Evolutionary conservation across 1,284 basidiomycete genomes (phyloP).

Genomic region (Heterobasidion irregulare): DNA sequence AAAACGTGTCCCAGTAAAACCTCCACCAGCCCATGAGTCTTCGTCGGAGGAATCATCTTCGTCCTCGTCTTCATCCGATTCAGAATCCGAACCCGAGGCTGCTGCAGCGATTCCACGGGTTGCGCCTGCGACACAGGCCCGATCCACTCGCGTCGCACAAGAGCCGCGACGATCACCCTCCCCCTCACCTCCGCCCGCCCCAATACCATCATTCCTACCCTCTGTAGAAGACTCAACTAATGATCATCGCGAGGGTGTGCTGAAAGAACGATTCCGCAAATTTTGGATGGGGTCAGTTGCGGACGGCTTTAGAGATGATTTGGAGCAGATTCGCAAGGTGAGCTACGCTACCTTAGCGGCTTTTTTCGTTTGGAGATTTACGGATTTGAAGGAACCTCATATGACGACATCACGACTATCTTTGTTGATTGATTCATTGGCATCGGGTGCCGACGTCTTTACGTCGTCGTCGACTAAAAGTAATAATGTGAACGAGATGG

Average conservation of each 20-base stretch:
- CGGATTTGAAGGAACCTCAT: conserved; percentile 51
- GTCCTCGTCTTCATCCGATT: conserved; percentile 17
- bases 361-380: background rate
- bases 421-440: conserved; percentile 70
- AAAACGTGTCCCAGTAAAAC: conserved; percentile 4
- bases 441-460: conserved; percentile 68
- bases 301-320: conserved; percentile 70
- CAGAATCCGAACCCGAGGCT: conserved; percentile 17
- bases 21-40: conserved; percentile 3
- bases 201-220: conserved; percentile 45
- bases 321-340: conserved; percentile 72
- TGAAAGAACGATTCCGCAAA: conserved; percentile 61
- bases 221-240: conserved; percentile 16
- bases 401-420: conserved; percentile 55
- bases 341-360: conserved; percentile 6
- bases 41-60: conserved; percentile 12
- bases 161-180: conserved; percentile 27
- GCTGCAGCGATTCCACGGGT: conserved; percentile 10
- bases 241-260: conserved; percentile 33
- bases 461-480: conserved; percentile 25
- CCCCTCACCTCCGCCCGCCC: conserved; percentile 41
- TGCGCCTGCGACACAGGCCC: conserved; percentile 1
- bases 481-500: conserved; percentile 40
- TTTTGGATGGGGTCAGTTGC: conserved; percentile 78
- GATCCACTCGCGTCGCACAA: conserved; percentile 4